phyloP scores from a whole-genome alignment of 2,329 filamentous ascomycete species.

The Alternaria brassicae region DNA sequence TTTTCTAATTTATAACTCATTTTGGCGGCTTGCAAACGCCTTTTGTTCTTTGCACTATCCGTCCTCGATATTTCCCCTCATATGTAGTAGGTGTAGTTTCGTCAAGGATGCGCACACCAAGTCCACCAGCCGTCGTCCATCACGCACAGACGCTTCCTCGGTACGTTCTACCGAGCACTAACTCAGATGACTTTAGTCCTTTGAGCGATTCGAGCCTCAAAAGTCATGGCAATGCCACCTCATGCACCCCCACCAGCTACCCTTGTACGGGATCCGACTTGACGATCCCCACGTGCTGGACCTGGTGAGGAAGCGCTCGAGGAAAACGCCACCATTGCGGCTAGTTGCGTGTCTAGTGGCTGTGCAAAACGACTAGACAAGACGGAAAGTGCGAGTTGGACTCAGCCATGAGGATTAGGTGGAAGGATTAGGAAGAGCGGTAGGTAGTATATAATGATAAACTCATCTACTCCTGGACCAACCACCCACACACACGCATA shows the following conservation, averaged over 20 bases:
- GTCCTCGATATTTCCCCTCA: background rate
- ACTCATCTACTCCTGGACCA: no score
- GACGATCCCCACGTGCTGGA: background rate
- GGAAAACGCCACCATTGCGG: background rate
- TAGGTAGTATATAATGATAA: background rate
- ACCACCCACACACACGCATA: background rate
- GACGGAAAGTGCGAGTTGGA: background rate
- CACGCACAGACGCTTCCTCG: background rate
- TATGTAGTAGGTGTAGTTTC: no score
- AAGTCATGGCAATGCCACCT: background rate
- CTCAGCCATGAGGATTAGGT: background rate
- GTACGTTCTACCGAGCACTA: background rate
- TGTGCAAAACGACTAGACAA: background rate
- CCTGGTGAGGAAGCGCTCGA: background rate
- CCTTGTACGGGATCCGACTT: background rate
- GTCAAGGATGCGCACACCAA: background rate
- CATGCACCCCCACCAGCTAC: background rate
- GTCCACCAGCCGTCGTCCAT: background rate
- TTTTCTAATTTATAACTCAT: conserved; percentile 1
- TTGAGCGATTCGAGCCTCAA: background rate
- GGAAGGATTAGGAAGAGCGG: background rate
- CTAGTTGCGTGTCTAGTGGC: background rate
- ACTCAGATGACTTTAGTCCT: background rate
- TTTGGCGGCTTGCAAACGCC: background rate
- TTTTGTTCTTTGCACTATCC: background rate